These are phyloP conservation scores for Modicella reniformis DNA, from an alignment of 371 early-diverging fungal genomes.

Conservation along the genomic window DNA sequence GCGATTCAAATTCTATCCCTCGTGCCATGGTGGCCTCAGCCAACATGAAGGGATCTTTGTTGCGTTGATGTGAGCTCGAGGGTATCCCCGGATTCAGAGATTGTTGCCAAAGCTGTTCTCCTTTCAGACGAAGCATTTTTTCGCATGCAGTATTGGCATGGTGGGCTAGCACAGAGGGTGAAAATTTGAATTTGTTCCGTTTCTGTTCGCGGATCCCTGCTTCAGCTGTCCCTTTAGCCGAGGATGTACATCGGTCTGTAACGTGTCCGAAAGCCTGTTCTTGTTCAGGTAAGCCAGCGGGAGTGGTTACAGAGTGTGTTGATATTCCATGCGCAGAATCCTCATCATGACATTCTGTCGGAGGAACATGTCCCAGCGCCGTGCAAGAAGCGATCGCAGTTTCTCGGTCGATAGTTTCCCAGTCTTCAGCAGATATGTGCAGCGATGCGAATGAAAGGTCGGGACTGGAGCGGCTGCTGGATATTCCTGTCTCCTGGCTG, in stretches of 20 bases:
- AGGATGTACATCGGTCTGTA: neutral
- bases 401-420: constrained; percentile 26
- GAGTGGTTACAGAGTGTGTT: neutral
- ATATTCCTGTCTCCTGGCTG: neutral
- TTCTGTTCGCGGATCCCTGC: neutral
- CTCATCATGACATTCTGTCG: neutral
- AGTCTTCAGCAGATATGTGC: constrained; percentile 22
- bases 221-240: neutral
- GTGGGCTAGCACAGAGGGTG: constrained; percentile 49
- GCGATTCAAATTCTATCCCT: constrained; percentile 36
- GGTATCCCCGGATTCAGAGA: constrained; percentile 1
- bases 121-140: constrained; percentile 49
- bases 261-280: neutral
- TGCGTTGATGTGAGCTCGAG: neutral
- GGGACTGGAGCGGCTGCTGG: constrained; percentile 8
- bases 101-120: constrained; percentile 24
- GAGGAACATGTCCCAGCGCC: neutral
- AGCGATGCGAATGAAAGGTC: constrained; percentile 32
- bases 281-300: neutral
- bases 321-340: neutral
- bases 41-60: constrained; percentile 2
- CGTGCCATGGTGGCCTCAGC: constrained; percentile 47
- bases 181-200: constrained; percentile 28
- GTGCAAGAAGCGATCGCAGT: neutral
- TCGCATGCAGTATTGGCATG: constrained; percentile 49